Base-by-base conservation (phyloP, 306 rosid genomes). In the Chamaecrista fasciculata region DNA sequence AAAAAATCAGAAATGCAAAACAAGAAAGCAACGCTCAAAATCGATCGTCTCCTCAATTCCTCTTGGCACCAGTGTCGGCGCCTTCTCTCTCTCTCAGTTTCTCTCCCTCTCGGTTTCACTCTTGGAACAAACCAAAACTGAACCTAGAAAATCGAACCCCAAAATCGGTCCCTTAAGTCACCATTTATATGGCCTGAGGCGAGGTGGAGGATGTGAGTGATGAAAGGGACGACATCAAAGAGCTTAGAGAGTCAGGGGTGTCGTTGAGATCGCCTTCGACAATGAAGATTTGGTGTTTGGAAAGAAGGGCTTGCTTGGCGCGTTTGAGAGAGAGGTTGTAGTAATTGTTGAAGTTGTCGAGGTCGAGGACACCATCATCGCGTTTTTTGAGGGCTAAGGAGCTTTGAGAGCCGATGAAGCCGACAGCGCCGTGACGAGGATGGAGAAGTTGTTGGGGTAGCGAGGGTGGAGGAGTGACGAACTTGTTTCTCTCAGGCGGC, bases 121-220 rank as follows among this genome's bases (percentile, higher is more conserved):
- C n/a, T n/a, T n/a, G n/a, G n/a, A n/a, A n/a, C n/a, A n/a, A n/a
- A n/a, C n/a, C n/a, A n/a, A n/a, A n/a, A n/a, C n/a, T n/a, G n/a
- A n/a, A n/a, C n/a, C n/a, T n/a, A n/a, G n/a, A n/a, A n/a, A n/a
- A n/a, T n/a, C n/a, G n/a, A n/a, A n/a, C n/a, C n/a, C n/a, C n/a
- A n/a, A n/a, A n/a, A n/a, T n/a, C n/a, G n/a, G n/a, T n/a, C n/a
- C n/a, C n/a, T n/a, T n/a, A n/a, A n/a, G n/a, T n/a, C n/a, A n/a
- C n/a, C n/a, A n/a, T n/a, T n/a, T n/a, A n/a, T n/a, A n/a, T n/a
- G 0, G 98, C 98, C 49, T 93, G 98, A 0, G 98, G 98, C 98
- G 0, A 93, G 59, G 77, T 93, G 98, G 59, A 93, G 96, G 69
- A 93, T 68, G 79, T 93, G 98, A 0, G 96, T 86, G n/a, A n/a